A percentile compares a stretch with the other conserved stretches of the same genome.
Evolutionary conservation across 1,284 basidiomycete species (phyloP).

Genomic region (Laetiporus sulphureus): DNA sequence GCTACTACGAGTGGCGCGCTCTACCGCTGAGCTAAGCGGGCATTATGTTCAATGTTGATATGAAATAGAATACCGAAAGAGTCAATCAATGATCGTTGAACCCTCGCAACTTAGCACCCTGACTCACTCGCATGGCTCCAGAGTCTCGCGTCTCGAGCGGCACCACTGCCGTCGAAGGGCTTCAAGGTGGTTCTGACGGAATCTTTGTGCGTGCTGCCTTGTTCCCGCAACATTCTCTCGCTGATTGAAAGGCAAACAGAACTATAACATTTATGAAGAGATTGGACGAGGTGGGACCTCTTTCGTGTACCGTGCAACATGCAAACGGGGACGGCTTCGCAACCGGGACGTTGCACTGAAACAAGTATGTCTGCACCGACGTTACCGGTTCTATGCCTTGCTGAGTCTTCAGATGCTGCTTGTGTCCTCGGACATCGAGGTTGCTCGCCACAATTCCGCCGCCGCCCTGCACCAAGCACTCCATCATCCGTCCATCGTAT

Average conservation of each 20-base stretch:
- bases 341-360: constrained; percentile 35
- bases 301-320: constrained; percentile 32
- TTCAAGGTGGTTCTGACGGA: too few relatives aligned
- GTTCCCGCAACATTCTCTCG: too few relatives aligned
- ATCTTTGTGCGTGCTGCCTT: too few relatives aligned
- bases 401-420: constrained; percentile 7
- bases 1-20: constrained; percentile 34
- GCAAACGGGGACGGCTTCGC: constrained; percentile 34
- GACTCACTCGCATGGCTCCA: too few relatives aligned
- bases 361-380: constrained; percentile 26
- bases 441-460: constrained; percentile 9
- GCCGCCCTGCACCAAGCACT: constrained; percentile 33
- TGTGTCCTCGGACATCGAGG: constrained; percentile 3
- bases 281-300: constrained; percentile 25
- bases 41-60: too few relatives aligned
- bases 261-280: constrained; percentile 34
- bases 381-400: constrained; percentile 2
- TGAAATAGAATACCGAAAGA: too few relatives aligned
- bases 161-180: too few relatives aligned
- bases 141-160: too few relatives aligned
- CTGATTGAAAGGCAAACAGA: too few relatives aligned
- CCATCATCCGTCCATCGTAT: constrained; percentile 43
- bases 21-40: constrained; percentile 31
- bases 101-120: too few relatives aligned
- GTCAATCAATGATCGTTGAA: too few relatives aligned